These are phyloP conservation scores for Sphagnum magellanicum DNA, from an alignment of 228 moss, liverwort and hornwort genomes.

Conservation along the genomic window DNA sequence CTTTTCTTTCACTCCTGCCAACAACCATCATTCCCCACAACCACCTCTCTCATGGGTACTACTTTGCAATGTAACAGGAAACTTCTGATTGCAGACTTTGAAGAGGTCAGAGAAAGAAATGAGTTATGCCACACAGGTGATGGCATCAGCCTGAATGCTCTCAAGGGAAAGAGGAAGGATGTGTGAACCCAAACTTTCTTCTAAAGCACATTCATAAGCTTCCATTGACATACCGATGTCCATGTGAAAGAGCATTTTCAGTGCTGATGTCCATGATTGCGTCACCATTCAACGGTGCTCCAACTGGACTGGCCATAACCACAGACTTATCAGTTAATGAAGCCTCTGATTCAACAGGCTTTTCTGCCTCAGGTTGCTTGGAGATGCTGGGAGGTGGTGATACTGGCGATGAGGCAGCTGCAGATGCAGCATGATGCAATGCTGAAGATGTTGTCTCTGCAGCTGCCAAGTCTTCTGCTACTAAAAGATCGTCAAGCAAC, in stretches of 20 bases:
- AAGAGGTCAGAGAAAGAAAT: too few relatives aligned
- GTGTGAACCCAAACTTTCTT: too few relatives aligned
- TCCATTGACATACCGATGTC: slow-evolving; percentile 47
- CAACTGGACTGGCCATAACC: slow-evolving; percentile 81
- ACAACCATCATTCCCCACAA: background rate
- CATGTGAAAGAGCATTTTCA: slow-evolving; percentile 65
- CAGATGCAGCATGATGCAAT: slow-evolving; percentile 42
- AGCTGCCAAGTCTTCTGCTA: slow-evolving; percentile 71
- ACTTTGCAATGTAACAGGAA: too few relatives aligned
- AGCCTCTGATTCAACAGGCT: slow-evolving; percentile 25
- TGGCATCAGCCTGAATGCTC: too few relatives aligned
- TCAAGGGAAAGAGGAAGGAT: too few relatives aligned
- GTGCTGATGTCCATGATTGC: slow-evolving; percentile 89
- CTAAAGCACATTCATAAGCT: too few relatives aligned
- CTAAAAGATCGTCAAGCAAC: slow-evolving; percentile 71
- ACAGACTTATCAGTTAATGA: slow-evolving; percentile 47
- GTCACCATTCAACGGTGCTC: slow-evolving; percentile 76
- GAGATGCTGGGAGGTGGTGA: slow-evolving; percentile 13
- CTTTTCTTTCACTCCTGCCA: slow-evolving; percentile 46
- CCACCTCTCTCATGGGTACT: background rate
- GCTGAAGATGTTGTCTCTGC: slow-evolving; percentile 58
- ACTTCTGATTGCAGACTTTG: too few relatives aligned
- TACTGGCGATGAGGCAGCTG: slow-evolving; percentile 19
- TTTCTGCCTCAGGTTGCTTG: slow-evolving; percentile 9
- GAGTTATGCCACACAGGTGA: too few relatives aligned